These are phyloP conservation scores for Syncephalis plumigaleata DNA, from an alignment of 371 early-diverging fungal genomes.

Conservation along the genomic window DNA sequence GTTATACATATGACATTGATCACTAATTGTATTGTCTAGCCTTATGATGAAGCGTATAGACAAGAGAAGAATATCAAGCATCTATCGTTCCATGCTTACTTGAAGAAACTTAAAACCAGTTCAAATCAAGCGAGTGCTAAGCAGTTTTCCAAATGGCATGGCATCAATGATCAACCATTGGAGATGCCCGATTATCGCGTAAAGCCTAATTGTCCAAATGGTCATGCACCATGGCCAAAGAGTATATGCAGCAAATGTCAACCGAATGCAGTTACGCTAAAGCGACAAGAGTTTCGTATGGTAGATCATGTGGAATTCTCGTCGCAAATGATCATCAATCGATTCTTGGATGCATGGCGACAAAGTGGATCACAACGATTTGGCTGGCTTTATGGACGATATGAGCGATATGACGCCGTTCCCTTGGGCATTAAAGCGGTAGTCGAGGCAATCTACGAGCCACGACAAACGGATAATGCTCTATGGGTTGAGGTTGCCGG, in stretches of 20 bases:
- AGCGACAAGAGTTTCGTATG: conserved; percentile 86
- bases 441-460: conserved; percentile 92
- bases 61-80: conserved; percentile 90
- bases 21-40: conserved; percentile 20
- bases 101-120: conserved; percentile 50
- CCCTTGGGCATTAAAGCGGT: conserved; percentile 96
- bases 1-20: not conserved
- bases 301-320: conserved; percentile 99
- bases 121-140: conserved; percentile 28
- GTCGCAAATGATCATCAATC: conserved; percentile 65
- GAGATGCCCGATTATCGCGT: conserved; percentile 70
- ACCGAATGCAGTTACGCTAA: conserved; percentile 82
- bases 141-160: conserved; percentile 13
- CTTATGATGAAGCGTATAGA: conserved; percentile 73
- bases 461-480: conserved; percentile 67
- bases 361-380: conserved; percentile 77
- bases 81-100: conserved; percentile 88
- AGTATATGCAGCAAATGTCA: conserved; percentile 97
- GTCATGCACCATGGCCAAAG: conserved; percentile 82
- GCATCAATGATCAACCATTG: conserved; percentile 52
- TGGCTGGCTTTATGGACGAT: conserved; percentile 89
- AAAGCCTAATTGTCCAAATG: conserved; percentile 56
- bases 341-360: conserved; percentile 81
- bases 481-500: conserved; percentile 12
- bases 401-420: conserved; percentile 80